A percentile compares a stretch with the other conserved stretches of the same genome.
Evolutionary conservation across 148 eudicot species (phyloP).

Genomic region (Spergularia marina): DNA sequence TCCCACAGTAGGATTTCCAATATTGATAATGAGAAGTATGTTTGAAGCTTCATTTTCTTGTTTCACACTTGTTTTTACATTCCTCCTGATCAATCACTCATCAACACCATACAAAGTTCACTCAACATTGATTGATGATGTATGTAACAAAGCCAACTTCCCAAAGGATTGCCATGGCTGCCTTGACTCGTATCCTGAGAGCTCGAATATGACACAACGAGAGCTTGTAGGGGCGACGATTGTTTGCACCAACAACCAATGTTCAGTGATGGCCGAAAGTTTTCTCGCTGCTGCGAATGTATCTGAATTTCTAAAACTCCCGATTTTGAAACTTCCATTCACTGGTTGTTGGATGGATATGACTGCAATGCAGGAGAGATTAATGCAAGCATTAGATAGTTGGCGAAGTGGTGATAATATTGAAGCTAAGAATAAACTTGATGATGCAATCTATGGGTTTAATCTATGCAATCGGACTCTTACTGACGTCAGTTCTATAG

Average conservation of each 20-base stretch:
- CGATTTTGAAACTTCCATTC: neutral
- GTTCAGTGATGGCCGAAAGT: neutral
- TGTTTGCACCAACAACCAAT: neutral
- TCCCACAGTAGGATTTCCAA: too few species aligned
- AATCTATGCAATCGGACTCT: neutral
- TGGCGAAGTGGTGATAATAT: neutral
- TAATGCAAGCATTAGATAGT: neutral
- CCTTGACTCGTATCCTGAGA: neutral
- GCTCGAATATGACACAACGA: neutral
- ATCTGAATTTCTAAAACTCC: neutral
- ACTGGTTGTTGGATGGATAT: neutral
- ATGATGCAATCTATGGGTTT: neutral
- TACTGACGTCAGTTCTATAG: neutral
- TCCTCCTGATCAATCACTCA: neutral
- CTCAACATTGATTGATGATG: neutral
- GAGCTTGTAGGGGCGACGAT: neutral
- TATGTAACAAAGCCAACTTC: neutral
- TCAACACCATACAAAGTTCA: neutral
- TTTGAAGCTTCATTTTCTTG: neutral
- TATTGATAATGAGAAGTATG: too few species aligned
- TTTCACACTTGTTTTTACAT: neutral
- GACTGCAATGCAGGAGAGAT: neutral
- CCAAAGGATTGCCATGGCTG: neutral
- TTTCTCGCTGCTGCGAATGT: neutral
- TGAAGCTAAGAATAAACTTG: neutral